Conservation (phyloP, 2,329 filamentous ascomycete species). For the Verticillium tricorpus region DNA sequence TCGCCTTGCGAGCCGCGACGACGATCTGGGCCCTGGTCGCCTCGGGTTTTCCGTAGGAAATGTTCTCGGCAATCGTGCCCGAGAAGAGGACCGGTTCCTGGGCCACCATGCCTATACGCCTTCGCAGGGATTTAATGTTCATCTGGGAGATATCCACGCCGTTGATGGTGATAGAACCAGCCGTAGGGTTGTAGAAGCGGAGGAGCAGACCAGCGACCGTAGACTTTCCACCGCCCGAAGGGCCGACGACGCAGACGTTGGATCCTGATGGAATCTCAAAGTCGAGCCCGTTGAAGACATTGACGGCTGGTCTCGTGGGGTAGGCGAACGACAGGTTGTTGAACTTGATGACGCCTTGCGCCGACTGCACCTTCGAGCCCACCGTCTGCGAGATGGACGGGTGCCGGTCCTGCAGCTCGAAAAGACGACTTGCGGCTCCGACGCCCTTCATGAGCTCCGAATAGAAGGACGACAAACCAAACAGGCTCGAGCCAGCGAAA, state of each 20-base stretch:
- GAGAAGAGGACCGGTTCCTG: constrained; percentile 94
- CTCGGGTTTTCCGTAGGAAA: constrained; percentile 80
- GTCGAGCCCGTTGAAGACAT: constrained; percentile 81
- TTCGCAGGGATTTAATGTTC: constrained; percentile 89
- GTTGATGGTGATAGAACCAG: constrained; percentile 75
- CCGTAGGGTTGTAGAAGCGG: constrained; percentile 82
- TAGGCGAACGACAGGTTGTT: constrained; percentile 84
- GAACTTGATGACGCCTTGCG: constrained; percentile 85
- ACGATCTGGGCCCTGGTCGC: constrained; percentile 80
- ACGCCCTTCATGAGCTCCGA: constrained; percentile 99
- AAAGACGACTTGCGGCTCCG: constrained; percentile 90
- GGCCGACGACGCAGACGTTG: constrained; percentile 94
- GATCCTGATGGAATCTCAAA: constrained; percentile 91
- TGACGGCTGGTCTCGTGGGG: constrained; percentile 85
- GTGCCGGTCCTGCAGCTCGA: constrained; percentile 88
- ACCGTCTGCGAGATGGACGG: constrained; percentile 84
- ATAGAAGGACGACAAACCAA: constrained; percentile 93
- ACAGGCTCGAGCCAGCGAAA: constrained; percentile 78
- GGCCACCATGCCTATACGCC: constrained; percentile 90
- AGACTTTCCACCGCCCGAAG: constrained; percentile 92
- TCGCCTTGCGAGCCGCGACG: constrained; percentile 81
- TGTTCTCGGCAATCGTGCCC: constrained; percentile 81
- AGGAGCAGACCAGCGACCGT: constrained; percentile 90
- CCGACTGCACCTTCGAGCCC: constrained; percentile 73
- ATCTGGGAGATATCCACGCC: constrained; percentile 77